Evolutionary conservation across 768 basidiomycete species (phyloP).

Genomic region (Leccinum pellstonianum): DNA sequence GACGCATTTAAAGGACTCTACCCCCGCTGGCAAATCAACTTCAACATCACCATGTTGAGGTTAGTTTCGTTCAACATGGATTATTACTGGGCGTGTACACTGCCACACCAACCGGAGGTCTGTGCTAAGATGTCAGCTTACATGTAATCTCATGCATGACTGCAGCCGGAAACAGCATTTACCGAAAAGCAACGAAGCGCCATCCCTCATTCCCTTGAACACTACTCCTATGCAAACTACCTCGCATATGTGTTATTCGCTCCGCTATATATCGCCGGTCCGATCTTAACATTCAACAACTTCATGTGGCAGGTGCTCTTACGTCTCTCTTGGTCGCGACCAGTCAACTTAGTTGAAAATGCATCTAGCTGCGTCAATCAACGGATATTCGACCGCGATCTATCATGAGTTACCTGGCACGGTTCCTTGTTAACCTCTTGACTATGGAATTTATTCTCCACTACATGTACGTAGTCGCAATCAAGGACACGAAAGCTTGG

Average conservation of each 20-base stretch:
- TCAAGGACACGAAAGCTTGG: constrained; percentile 90
- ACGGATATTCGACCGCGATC: constrained; percentile 39
- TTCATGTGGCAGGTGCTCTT: constrained; percentile 84
- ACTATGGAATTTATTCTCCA: constrained; percentile 93
- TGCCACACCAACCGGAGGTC: constrained; percentile 43
- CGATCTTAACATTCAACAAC: constrained; percentile 95
- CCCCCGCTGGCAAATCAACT: constrained; percentile 89
- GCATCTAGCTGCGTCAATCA: constrained; percentile 59
- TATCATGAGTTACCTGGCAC: constrained; percentile 56
- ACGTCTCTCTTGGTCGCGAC: background rate
- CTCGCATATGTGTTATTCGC: constrained; percentile 87
- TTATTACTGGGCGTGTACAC: constrained; percentile 75
- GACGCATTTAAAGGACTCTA: constrained; percentile 72
- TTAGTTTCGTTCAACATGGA: constrained; percentile 94
- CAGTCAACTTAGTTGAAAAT: background rate
- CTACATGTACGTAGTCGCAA: constrained; percentile 95
- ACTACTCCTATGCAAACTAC: constrained; percentile 73
- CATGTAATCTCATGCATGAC: constrained; percentile 4
- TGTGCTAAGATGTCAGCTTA: constrained; percentile 14
- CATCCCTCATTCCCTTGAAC: constrained; percentile 50
- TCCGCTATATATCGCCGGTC: constrained; percentile 93
- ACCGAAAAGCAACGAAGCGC: constrained; percentile 61
- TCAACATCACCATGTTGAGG: constrained; percentile 96
- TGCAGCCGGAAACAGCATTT: constrained; percentile 32
- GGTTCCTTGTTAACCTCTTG: constrained; percentile 69